Evolutionary conservation across 2,329 filamentous ascomycete genomes (phyloP), one percentile per base, ranked within the genome.

Genomic region (Esteya vermicola): DNA sequence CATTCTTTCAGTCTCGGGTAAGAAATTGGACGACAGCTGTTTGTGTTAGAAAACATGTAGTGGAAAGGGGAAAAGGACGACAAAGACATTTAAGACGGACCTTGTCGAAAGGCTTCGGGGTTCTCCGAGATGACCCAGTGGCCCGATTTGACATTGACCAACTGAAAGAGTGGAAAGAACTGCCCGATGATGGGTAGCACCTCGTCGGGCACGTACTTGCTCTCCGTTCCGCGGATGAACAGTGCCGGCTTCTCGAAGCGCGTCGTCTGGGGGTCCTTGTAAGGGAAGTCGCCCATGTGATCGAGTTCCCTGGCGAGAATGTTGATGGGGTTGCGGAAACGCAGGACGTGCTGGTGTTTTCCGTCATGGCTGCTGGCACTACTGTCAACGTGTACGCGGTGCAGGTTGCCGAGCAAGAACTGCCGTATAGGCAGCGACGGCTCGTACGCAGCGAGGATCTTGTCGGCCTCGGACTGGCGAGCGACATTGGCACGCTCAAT

Each of bases 71-170:
- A n/a, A n/a, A n/a, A n/a, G n/a, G n/a, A n/a, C n/a, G n/a, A n/a
- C n/a, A n/a, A n/a, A n/a, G n/a, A n/a, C n/a, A n/a, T n/a, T n/a
- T n/a, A n/a, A 21, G 33, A 55, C 70, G 56, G 55, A 85, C 83
- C 78, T 67, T 72, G 63, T 53, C 78, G 74, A 48, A 93, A 93
- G 9, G 68, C 77, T 53, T 85, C 76, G 0, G 85, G 85, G 50
- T 85, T 79, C 64, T 93, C 85, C n/a, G 82, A 85, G 46, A 89
- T 86, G 6, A 93, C 64, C 85, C 85, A 93, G 57, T 93, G 85
- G 0, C 85, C 85, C 9, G 78, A 72, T 28, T 91, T 78, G 25
- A 93, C 63, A 58, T 89, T 81, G 36, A 67, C 73, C 23, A 91
- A 52, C 54, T 74, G 63, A 52, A 91, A 93, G 20, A 67, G 66